Base-by-base conservation (phyloP, 345 rosid genomes). In the Salix caprea region DNA sequence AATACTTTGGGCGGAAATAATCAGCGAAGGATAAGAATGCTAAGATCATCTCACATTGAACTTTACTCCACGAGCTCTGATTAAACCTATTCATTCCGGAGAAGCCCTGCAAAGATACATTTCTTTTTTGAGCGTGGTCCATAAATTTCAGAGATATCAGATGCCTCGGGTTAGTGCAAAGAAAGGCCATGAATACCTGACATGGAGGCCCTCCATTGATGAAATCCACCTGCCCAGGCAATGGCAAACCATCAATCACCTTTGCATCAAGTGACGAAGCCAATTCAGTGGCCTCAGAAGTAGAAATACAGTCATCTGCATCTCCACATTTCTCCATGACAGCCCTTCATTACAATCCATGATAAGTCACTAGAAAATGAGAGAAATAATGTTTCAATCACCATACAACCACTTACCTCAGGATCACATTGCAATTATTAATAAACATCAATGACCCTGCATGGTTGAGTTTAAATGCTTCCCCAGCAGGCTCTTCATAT, bases 181-280 rank as follows among this genome's bases (percentile, higher is more conserved):
- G 44, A 42, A 40, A 23, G 36, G 6, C 34, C 23, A 74, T 10
- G 24, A 71, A 23, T 69, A 91, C 97, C 90, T 95, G 99, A 77
- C 99, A 95, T 37, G 99, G 97, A 81, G 97, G 99, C 34, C 99
- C 99, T 54, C 99, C 97, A 39, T 86, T 91, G 82, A 95, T 95
- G 79, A 95, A 95, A 71, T 95, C 97, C 32, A 95, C 99, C 67
- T 89, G 88, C 32, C 99, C 96, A 14, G 90, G 90, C 61, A 65
- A 30, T 3, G 90, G 90, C 70, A 87, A 72, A 65, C 78, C 72
- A 67, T 74, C 74, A 7, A 81, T 85, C 69, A 81, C 83, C 80
- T 87, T 78, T 70, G 85, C 88, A 78, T 80, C 78, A 65, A 87
- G 86, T 32, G 71, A 39, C 44, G 79, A 67, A 36, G 90, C 88